Conservation (phyloP, 2,329 filamentous ascomycete species). For the Escovopsis sp. region DNA sequence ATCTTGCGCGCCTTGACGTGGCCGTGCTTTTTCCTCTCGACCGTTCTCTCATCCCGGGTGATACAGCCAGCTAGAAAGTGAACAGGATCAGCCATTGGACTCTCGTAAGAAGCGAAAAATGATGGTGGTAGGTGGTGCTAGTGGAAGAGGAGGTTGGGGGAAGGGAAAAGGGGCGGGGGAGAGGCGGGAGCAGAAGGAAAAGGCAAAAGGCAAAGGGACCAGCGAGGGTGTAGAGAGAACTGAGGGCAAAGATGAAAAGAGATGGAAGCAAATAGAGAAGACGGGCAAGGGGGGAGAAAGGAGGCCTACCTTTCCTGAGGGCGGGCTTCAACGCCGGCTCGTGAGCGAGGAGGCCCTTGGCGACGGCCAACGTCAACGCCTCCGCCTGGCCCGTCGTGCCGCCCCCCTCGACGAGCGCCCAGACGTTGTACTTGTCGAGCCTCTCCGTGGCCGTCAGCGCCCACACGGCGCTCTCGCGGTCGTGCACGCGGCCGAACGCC, state of each 20-base stretch:
- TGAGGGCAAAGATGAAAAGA: no score
- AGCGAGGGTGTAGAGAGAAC: no score
- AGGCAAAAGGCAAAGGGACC: no score
- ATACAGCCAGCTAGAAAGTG: conserved; percentile 64
- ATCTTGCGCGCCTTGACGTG: conserved; percentile 95
- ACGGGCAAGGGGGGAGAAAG: conserved; percentile 1
- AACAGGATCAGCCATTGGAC: conserved; percentile 16
- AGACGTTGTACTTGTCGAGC: conserved; percentile 94
- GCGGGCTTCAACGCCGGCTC: conserved; percentile 83
- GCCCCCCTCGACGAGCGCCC: conserved; percentile 69
- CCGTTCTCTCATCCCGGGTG: conserved; percentile 75
- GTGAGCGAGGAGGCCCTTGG: conserved; percentile 75
- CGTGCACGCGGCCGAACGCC: conserved; percentile 75
- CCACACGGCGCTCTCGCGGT: conserved; percentile 90
- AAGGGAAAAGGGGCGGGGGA: no score
- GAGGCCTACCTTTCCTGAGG: conserved; percentile 65
- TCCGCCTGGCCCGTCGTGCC: conserved; percentile 93
- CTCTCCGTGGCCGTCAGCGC: conserved; percentile 68
- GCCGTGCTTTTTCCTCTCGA: conserved; percentile 97
- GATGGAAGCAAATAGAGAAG: no score
- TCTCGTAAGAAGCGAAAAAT: conserved; percentile 1
- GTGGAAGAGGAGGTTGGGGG: no score
- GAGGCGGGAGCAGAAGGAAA: no score
- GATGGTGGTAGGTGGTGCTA: no score
- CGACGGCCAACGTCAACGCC: conserved; percentile 77